phyloP scores from a whole-genome alignment of 1,284 basidiomycete species.

The Ustilago bromivora region DNA sequence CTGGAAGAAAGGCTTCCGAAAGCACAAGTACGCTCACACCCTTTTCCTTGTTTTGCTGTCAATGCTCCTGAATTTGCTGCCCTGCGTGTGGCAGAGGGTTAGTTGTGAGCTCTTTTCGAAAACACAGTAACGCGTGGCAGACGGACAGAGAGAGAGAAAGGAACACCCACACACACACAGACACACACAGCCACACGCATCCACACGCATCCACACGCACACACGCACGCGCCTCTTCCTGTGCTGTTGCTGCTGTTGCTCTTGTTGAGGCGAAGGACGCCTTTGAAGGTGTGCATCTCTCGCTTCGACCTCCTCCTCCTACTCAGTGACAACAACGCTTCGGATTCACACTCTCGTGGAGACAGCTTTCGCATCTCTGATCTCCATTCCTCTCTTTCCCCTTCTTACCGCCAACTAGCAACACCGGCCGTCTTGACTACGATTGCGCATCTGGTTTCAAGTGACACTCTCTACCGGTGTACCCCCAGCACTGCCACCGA shows the following conservation, averaged over 20 bases:
- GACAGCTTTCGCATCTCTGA: too few species aligned
- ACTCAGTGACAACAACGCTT: slow-evolving; percentile 14
- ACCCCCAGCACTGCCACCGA: neutral
- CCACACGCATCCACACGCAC: neutral
- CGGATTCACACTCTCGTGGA: neutral
- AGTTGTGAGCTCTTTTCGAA: neutral
- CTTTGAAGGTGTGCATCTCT: slow-evolving; percentile 4
- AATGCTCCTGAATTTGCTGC: neutral
- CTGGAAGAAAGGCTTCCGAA: slow-evolving; percentile 3
- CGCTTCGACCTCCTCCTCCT: neutral
- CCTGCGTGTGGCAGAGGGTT: neutral
- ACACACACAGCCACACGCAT: too few species aligned
- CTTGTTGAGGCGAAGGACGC: slow-evolving; percentile 8
- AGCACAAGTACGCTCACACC: slow-evolving; percentile 1
- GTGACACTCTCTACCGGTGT: neutral
- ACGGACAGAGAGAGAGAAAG: neutral
- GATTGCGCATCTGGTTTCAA: neutral
- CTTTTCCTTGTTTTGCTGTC: neutral
- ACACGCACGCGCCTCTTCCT: slow-evolving; percentile 5
- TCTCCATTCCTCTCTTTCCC: neutral
- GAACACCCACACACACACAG: neutral
- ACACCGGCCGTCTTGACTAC: neutral
- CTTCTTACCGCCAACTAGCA: neutral
- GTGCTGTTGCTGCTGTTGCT: too few species aligned
- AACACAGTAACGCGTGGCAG: slow-evolving; percentile 2